These are phyloP conservation scores for Carex cristatella DNA, from an alignment of 176 grass and related monocot genomes.

Conservation along the genomic window DNA sequence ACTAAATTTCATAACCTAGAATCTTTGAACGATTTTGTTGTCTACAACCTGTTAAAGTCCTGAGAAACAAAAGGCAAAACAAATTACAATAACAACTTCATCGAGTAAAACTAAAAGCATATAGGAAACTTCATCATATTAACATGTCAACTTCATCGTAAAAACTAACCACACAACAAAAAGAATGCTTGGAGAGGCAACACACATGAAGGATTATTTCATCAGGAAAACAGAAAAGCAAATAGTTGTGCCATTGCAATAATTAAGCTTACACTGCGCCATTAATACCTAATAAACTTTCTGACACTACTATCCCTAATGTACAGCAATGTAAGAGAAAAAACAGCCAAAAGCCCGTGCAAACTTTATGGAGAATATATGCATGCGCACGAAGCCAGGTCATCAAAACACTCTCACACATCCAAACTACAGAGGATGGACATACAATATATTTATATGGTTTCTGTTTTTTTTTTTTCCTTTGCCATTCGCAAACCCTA, in stretches of 20 bases:
- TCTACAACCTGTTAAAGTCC: background rate
- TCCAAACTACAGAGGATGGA: conserved; percentile 7
- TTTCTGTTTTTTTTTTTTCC: background rate
- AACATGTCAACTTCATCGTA: background rate
- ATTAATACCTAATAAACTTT: conserved; percentile 17
- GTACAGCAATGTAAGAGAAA: conserved; percentile 18
- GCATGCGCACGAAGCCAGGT: background rate
- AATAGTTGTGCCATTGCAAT: conserved; percentile 14
- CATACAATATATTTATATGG: conserved; percentile 6
- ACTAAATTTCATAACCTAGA: no score
- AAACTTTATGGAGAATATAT: conserved; percentile 11
- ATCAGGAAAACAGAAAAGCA: background rate
- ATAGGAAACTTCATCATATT: background rate
- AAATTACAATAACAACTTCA: background rate
- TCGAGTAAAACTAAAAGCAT: background rate
- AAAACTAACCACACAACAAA: background rate
- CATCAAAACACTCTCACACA: conserved; percentile 8
- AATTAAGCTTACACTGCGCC: conserved; percentile 12
- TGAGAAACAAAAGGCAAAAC: background rate
- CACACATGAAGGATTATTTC: background rate
- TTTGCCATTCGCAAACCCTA: conserved; percentile 7
- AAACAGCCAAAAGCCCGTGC: background rate
- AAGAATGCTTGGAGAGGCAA: background rate
- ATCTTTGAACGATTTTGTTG: background rate
- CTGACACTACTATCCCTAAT: conserved; percentile 10